Conservation (phyloP, 495 filamentous ascomycete genomes). For the Lasiosphaeriaceae sp. region DNA sequence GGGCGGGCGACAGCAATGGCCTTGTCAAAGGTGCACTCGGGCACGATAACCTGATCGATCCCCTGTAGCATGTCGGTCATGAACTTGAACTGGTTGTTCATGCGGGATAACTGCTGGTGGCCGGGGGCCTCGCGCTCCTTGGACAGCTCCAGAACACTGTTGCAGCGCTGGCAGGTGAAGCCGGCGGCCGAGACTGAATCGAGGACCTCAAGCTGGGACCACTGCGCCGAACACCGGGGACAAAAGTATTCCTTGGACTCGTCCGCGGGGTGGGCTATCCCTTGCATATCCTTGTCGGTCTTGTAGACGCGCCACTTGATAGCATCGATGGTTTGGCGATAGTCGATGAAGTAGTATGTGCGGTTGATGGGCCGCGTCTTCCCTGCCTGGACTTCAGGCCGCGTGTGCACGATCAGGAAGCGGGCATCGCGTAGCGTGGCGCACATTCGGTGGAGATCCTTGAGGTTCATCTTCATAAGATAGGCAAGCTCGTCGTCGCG, state of each 20-base stretch:
- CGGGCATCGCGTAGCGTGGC: slow-evolving; percentile 80
- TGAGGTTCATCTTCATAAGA: slow-evolving; percentile 79
- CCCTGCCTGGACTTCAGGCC: slow-evolving; percentile 73
- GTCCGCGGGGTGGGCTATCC: slow-evolving; percentile 68
- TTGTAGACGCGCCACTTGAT: slow-evolving; percentile 91
- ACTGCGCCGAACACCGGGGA: slow-evolving; percentile 71
- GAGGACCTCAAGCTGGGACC: slow-evolving; percentile 81
- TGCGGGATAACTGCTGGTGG: slow-evolving; percentile 82
- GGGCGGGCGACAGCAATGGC: slow-evolving; percentile 60
- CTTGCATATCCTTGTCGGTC: slow-evolving; percentile 78
- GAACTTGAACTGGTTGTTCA: slow-evolving; percentile 81
- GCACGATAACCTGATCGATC: slow-evolving; percentile 79
- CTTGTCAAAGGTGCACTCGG: slow-evolving; percentile 80
- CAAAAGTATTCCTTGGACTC: slow-evolving; percentile 92
- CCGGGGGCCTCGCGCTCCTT: slow-evolving; percentile 60
- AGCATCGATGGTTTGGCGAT: slow-evolving; percentile 88
- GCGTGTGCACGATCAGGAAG: slow-evolving; percentile 76
- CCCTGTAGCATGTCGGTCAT: slow-evolving; percentile 81
- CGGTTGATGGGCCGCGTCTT: slow-evolving; percentile 75
- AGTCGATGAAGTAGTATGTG: slow-evolving; percentile 96
- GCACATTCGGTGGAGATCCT: slow-evolving; percentile 84
- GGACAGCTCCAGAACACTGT: slow-evolving; percentile 62
- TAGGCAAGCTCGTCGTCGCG: slow-evolving; percentile 84
- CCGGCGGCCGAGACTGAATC: slow-evolving; percentile 63
- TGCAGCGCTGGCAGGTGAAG: slow-evolving; percentile 83